Evolutionary conservation across 257 asterid genomes (phyloP).

Genomic region (Coffea eugenioides): DNA sequence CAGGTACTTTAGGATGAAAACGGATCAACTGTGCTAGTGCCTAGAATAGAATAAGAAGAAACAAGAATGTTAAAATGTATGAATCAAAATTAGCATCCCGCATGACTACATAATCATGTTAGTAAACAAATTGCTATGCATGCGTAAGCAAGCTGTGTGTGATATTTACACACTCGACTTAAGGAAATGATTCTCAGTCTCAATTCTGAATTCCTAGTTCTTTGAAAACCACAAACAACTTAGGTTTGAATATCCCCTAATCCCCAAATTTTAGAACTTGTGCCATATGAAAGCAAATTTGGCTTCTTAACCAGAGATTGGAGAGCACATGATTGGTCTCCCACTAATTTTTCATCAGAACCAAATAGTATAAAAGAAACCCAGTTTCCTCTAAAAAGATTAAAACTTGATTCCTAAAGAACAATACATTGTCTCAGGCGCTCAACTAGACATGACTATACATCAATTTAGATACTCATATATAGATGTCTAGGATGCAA

Average conservation of each 20-base stretch:
- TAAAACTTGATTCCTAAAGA: background rate
- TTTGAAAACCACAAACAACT: background rate
- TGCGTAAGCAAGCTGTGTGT: background rate
- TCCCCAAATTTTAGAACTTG: background rate
- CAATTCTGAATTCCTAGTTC: background rate
- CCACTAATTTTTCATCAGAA: background rate
- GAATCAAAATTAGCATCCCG: background rate
- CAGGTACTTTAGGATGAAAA: slow-evolving; percentile 90
- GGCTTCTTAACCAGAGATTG: background rate
- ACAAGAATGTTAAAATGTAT: background rate
- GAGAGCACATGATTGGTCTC: background rate
- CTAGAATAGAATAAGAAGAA: slow-evolving; percentile 33
- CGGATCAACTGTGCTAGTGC: slow-evolving; percentile 80
- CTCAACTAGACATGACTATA: background rate
- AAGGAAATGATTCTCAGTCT: background rate
- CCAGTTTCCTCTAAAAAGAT: background rate
- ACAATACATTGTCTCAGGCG: background rate
- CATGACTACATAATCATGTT: background rate
- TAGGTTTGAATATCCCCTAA: too few species aligned
- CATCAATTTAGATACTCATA: background rate
- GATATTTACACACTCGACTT: background rate
- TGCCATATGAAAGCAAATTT: background rate
- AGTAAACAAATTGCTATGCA: background rate
- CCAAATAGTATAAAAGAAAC: background rate
- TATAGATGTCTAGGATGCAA: background rate